A percentile compares a stretch with the other conserved stretches of the same genome.
These are phyloP conservation scores for Arabis hirsuta DNA, from an alignment of 345 rosid species.

Conservation along the genomic window DNA sequence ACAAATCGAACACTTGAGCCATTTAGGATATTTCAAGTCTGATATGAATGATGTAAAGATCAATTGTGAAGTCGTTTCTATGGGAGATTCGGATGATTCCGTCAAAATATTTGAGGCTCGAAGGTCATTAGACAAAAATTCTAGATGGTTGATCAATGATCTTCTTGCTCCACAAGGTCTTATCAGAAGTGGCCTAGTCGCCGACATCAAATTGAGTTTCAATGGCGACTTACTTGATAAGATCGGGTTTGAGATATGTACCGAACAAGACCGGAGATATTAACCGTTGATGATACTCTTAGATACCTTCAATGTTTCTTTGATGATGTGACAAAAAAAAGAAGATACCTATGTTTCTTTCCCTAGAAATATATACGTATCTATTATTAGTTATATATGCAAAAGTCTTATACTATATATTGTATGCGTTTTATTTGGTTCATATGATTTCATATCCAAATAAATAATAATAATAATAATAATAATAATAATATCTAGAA, in stretches of 20 bases:
- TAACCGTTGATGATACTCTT: background rate
- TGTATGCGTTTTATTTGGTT: too few species aligned
- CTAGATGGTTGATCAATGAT: background rate
- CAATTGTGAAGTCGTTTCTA: background rate
- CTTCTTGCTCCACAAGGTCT: background rate
- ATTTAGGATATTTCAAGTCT: background rate
- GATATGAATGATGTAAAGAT: background rate
- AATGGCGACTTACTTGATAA: background rate
- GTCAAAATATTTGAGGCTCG: background rate
- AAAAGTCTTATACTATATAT: too few species aligned
- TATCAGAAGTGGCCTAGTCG: background rate
- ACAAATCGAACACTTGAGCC: background rate
- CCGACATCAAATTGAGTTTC: background rate
- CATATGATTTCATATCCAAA: too few species aligned
- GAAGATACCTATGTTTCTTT: background rate
- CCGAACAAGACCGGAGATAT: background rate
- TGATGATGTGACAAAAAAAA: too few species aligned
- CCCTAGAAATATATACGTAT: too few species aligned
- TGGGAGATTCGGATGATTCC: background rate
- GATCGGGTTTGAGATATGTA: background rate
- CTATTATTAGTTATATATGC: too few species aligned
- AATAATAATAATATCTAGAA: too few species aligned
- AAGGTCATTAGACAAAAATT: background rate
- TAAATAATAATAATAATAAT: too few species aligned
- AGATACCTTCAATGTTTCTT: background rate